Conservation (phyloP, 2,329 filamentous ascomycete species). For the Aspergillus melleus region DNA sequence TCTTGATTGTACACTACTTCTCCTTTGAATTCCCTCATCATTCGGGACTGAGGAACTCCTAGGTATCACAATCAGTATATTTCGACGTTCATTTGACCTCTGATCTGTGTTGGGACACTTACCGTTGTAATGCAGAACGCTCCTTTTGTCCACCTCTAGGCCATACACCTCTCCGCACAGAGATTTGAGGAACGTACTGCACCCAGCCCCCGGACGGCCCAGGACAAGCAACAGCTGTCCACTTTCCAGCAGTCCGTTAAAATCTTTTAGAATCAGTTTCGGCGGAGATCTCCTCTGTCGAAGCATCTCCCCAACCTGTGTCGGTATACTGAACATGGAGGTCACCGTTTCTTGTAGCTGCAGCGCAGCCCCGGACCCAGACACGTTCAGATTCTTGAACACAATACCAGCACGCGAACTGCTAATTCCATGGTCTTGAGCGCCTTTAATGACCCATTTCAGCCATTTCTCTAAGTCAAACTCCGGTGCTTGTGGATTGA, state of each 20-base stretch:
- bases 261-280: conserved; percentile 55
- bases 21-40: conserved; percentile 39
- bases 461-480: conserved; percentile 12
- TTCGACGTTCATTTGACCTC: accelerated
- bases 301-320: conserved; percentile 19
- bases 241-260: conserved; percentile 56
- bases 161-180: conserved; percentile 79
- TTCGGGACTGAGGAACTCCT: conserved; percentile 1
- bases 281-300: conserved; percentile 19
- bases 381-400: conserved; percentile 25
- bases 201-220: conserved; percentile 51
- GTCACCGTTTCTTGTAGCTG: conserved; percentile 26
- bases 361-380: conserved; percentile 28
- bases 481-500: conserved; percentile 6
- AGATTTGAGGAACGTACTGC: conserved; percentile 80
- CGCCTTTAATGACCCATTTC: not conserved
- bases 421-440: conserved; percentile 4
- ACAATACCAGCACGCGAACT: conserved; percentile 18
- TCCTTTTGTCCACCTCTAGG: conserved; percentile 66
- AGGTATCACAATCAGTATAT: not conserved
- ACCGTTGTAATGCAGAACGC: conserved; percentile 79
- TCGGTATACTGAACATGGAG: conserved; percentile 17
- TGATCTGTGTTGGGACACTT: conserved; percentile 30
- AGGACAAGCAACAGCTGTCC: conserved; percentile 55
- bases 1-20: conserved; percentile 45